Conservation (phyloP, 1,139 yeast genomes). For the Geotrichum macrosporum region DNA sequence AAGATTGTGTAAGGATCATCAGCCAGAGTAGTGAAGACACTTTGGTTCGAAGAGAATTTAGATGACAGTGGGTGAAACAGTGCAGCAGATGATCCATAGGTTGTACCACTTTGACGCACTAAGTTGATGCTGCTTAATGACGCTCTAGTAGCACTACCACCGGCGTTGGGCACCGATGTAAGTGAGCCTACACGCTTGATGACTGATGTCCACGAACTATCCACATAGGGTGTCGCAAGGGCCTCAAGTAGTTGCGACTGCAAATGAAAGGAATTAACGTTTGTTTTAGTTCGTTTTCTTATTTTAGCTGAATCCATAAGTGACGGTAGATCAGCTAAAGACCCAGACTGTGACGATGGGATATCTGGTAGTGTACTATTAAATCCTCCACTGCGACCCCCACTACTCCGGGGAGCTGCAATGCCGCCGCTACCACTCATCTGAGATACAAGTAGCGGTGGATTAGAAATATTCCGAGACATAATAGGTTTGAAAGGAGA, state of each 20-base stretch:
- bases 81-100: conserved; percentile 23
- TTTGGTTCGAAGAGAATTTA: conserved; percentile 38
- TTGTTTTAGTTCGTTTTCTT: conserved; percentile 27
- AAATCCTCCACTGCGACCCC: no score
- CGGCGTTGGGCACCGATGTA: conserved; percentile 19
- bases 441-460: conserved; percentile 15
- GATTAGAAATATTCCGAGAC: conserved; percentile 15
- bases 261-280: conserved; percentile 30
- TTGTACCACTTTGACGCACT: conserved; percentile 9
- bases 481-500: conserved; percentile 10
- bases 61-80: conserved; percentile 33
- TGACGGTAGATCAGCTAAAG: conserved; percentile 10
- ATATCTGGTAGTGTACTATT: not conserved
- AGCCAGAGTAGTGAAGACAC: conserved; percentile 74
- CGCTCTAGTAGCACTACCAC: conserved; percentile 9
- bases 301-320: conserved; percentile 20
- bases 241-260: conserved; percentile 36
- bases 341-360: conserved; percentile 4
- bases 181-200: conserved; percentile 27
- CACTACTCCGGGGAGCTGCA: conserved; percentile 1
- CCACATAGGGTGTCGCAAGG: conserved; percentile 34
- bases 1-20: conserved; percentile 76
- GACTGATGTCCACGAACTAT: conserved; percentile 27
- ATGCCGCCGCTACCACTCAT: conserved; percentile 1
- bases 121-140: conserved; percentile 10